Percentiles rank a stretch among this genome's conserved stretches.
These are phyloP conservation scores for Quercus gilva DNA, from an alignment of 306 rosid genomes.

Conservation along the genomic window DNA sequence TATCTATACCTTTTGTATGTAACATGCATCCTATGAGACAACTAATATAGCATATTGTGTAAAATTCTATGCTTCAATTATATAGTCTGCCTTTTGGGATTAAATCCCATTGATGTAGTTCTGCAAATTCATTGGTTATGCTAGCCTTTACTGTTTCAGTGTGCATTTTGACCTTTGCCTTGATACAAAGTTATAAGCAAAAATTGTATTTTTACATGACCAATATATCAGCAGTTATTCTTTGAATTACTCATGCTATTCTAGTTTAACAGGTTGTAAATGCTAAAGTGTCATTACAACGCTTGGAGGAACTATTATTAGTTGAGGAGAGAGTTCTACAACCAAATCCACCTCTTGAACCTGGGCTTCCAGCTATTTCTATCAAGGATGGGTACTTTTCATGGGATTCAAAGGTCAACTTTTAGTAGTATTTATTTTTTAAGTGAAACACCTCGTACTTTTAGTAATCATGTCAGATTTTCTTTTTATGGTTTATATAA, in stretches of 20 bases:
- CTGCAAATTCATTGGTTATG: neutral
- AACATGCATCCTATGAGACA: neutral
- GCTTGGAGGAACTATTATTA: conserved; percentile 72
- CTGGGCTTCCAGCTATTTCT: conserved; percentile 71
- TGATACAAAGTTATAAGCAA: neutral
- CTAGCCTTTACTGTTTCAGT: neutral
- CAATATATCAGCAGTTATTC: neutral
- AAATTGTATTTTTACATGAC: neutral
- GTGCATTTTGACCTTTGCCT: neutral
- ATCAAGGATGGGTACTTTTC: conserved; percentile 74
- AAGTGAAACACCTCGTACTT: neutral
- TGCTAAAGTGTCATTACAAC: conserved; percentile 80
- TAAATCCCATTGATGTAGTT: neutral
- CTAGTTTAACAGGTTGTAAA: conserved; percentile 60
- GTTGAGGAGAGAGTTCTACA: conserved; percentile 58
- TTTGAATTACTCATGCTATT: conserved; percentile 9
- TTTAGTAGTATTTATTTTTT: neutral
- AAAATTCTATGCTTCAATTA: neutral
- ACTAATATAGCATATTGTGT: neutral
- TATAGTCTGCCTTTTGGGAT: neutral
- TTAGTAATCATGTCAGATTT: neutral
- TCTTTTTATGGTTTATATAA: neutral
- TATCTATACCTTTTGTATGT: neutral
- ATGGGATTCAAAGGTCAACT: conserved; percentile 72
- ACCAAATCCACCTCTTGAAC: conserved; percentile 64